Conservation (phyloP, 1,139 yeast species). For the Sugiyamaella grinbergsii region DNA sequence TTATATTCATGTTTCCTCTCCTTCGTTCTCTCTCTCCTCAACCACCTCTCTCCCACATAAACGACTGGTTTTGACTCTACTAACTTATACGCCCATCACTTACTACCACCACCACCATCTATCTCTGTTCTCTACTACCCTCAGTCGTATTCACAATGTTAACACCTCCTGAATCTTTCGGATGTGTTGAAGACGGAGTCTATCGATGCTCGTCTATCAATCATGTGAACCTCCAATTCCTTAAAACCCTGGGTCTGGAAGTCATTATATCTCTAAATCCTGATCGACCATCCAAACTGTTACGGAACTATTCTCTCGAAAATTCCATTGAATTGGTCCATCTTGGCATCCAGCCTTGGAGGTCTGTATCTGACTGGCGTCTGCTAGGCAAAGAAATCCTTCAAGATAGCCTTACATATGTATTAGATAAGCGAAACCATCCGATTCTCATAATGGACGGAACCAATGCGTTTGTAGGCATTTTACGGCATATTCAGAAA, state of each 20-base stretch:
- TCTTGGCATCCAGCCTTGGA: slow-evolving; percentile 45
- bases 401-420: slow-evolving; percentile 44
- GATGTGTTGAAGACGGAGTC: slow-evolving; percentile 59
- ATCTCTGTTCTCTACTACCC: too few species aligned
- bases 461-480: slow-evolving; percentile 76
- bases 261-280: slow-evolving; percentile 66
- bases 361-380: slow-evolving; percentile 39
- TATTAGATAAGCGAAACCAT: slow-evolving; percentile 65
- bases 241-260: slow-evolving; percentile 68
- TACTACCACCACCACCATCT: not conserved
- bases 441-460: slow-evolving; percentile 77
- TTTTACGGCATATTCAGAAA: slow-evolving; percentile 76
- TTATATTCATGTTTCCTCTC: not conserved
- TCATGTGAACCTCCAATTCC: slow-evolving; percentile 75
- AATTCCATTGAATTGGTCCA: slow-evolving; percentile 41
- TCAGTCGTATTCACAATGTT: slow-evolving; percentile 46
- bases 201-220: slow-evolving; percentile 59
- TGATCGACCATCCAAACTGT: slow-evolving; percentile 58
- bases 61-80: not conserved
- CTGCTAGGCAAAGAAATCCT: slow-evolving; percentile 40
- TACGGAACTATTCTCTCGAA: slow-evolving; percentile 49
- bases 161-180: slow-evolving; percentile 63
- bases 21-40: too few species aligned
- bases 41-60: too few species aligned
- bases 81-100: not conserved